phyloP scores from a whole-genome alignment of 2,329 filamentous ascomycete species.

The Fusarium sp. region DNA sequence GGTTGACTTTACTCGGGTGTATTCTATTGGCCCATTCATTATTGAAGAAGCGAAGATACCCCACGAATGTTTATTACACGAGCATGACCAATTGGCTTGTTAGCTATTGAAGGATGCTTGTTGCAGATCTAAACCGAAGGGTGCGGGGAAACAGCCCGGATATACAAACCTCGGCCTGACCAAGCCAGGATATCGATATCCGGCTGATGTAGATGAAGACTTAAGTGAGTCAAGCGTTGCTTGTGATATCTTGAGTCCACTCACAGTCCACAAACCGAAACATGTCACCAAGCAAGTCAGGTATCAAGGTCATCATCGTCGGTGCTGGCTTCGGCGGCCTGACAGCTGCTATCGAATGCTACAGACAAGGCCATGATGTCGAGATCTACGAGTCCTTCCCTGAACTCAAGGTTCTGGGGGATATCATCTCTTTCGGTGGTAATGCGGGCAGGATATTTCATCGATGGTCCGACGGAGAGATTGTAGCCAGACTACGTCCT shows the following conservation, averaged over 20 bases:
- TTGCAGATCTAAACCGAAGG: neutral
- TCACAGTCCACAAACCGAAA: neutral
- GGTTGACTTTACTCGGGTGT: no score
- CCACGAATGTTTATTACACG: neutral
- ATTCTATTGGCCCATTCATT: neutral
- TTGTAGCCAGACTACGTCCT: slow-evolving; percentile 51
- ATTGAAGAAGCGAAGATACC: accelerated
- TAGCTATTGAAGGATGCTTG: neutral
- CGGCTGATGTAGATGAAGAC: neutral
- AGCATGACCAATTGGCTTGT: neutral
- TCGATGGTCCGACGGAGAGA: slow-evolving; percentile 62
- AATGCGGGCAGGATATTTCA: slow-evolving; percentile 62
- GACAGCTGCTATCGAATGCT: slow-evolving; percentile 37
- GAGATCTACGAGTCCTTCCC: slow-evolving; percentile 33
- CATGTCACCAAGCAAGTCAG: slow-evolving; percentile 28
- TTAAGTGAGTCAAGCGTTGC: neutral
- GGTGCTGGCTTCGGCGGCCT: slow-evolving; percentile 36
- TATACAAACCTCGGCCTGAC: slow-evolving; percentile 7
- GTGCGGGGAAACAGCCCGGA: slow-evolving; percentile 12
- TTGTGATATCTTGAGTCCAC: accelerated
- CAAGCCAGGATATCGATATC: neutral
- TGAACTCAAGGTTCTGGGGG: slow-evolving; percentile 67
- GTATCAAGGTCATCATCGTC: slow-evolving; percentile 35
- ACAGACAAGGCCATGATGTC: slow-evolving; percentile 27
- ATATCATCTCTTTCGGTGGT: slow-evolving; percentile 38